Evolutionary conservation across 352 stramenopile genomes (phyloP), one percentile per base, ranked within the genome.

Genomic region (Phytopythium litorale): DNA sequence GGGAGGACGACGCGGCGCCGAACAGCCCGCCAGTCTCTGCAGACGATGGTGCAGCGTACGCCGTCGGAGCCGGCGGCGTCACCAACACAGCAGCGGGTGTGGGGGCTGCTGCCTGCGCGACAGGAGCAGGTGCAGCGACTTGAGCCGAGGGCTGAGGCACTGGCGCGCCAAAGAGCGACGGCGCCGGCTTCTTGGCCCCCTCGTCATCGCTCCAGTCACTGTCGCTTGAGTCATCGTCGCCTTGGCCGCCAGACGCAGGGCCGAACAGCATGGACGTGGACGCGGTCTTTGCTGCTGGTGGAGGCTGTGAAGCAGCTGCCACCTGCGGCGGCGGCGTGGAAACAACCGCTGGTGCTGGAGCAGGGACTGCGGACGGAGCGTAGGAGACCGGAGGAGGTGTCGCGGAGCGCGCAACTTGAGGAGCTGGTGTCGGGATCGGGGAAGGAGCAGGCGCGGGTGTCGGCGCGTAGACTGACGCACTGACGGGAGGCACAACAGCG

Each of bases 141-240:
- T 30, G n/a, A 15, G 62, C 43, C 19, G 69, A 53, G 23, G 67
- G 52, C 33, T 56, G 62, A 13, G 64, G 33, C 57, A 56, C 60
- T 54, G 65, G 68, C 3, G 66, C 63, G n/a, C 71, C 73, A 58
- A 83, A 87, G 23, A 83, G 65, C 42, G 52, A 58, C 16, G 75
- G 66, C 13, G 56, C 52, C 12, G 58, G 40, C 19, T 76, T 70
- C 16, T 49, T 64, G 21, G 65, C 64, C n/a, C 70, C 73, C 25
- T 89, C 78, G 49, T 83, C 72, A 57, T 88, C 78, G 38, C 79
- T 87, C 80, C 80, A 89, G 67, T 89, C 80, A 35, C 79, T 88
- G 48, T 89, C 80, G 50, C 76, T 87, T 13, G 77, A 81, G 48
- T 88, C 66, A 19, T 88, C 80, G 43, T 81, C 73, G 33, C 50